Evolutionary conservation across 1,139 yeast genomes (phyloP), one percentile per base, ranked within the genome.

Genomic region (Pichiaceae sp.): DNA sequence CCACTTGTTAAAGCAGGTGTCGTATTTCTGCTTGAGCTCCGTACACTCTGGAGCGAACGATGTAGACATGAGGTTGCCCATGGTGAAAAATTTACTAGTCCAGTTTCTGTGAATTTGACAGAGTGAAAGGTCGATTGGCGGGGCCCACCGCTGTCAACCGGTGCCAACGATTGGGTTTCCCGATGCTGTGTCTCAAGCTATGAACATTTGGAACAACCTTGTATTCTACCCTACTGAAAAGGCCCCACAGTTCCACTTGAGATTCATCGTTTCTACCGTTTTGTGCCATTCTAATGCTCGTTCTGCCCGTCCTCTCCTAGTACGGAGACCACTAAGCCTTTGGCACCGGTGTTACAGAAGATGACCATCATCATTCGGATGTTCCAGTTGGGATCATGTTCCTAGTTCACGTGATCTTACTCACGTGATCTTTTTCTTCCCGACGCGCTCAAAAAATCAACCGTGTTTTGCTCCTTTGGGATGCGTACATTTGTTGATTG

Each of bases 1-100:
- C 97, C 97, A 91, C 48, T 72, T 72, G 61, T 86, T 87, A 65
- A 91, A 91, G 59, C 98, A 91, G 53, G 80, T 82, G 55, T 91
- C 97, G 56, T 91, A 91, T 50, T 77, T 73, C 48, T 75, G 75
- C 60, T 91, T 91, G 44, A 82, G 74, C 29, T 78, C 83, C 17
- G 95, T 86, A 61, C 98, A 91, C 63, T 91, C 97, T 17, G 96
- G 96, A 31, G 97, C 97, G 68, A 91, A 84, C 43, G 96, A 86
- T 8, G 84, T 80, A 19, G 96, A 87, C 94, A 89, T 82, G 42
- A 68, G 65, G 62, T 78, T 80, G 40, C 91, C 91, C 91, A 82
- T 81, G 18, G 24, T 21, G 24, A 25, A 25, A 25, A 25, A 25
- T 25, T 8, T 8, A 12, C 25, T 8, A 8, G 25, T 8, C 8